Evolutionary conservation across 2,329 filamentous ascomycete genomes (phyloP), one percentile per base, ranked within the genome.

Genomic region (Colletotrichum cordylinicola): DNA sequence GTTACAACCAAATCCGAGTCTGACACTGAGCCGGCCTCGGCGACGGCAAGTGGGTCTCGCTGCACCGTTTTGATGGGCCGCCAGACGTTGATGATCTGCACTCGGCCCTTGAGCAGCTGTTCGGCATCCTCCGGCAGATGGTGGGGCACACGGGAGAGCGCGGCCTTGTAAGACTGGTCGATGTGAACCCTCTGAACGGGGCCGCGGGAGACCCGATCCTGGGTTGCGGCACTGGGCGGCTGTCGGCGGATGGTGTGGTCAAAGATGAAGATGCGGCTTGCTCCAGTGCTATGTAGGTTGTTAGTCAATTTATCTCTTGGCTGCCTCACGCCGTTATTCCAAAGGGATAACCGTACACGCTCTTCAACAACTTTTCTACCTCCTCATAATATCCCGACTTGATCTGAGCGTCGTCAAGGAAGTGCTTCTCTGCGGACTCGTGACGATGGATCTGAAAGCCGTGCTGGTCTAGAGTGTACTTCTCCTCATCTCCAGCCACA

Each of bases 331-430:
- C 15, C 8, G 16, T n/a, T 37, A 70, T 70, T 56, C 77, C 37
- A 15, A 8, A n/a, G 27, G n/a, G 55, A 13, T 13, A 29, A 12
- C 79, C 85, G 77, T 82, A 80, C 93, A 82, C 88, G 5, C 91
- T 89, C 72, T 93, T 93, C 0, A 96, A 82, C 24, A 95, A 82
- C 65, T 91, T 84, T 81, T 95, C 92, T 4, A 94, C 91, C 81
- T 96, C 94, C 0, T 93, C 90, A 83, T 96, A 96, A 84, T 96
- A 96, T 8, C 89, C 86, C 6, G 86, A 80, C 81, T 91, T 89
- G 82, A 96, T 93, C 37, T 88, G 87, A 2, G 89, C 89, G 67
- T 94, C 92, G 78, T 93, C 90, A 2, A 78, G 4, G 71, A 87
- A 87, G 33, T 84, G 81, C 75, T 84, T 84, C 79, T 86, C 85